Percentiles rank a stretch among this genome's conserved stretches.
Conservation (phyloP, 176 grass and related monocot species). For the Coix lacrymajobi region DNA sequence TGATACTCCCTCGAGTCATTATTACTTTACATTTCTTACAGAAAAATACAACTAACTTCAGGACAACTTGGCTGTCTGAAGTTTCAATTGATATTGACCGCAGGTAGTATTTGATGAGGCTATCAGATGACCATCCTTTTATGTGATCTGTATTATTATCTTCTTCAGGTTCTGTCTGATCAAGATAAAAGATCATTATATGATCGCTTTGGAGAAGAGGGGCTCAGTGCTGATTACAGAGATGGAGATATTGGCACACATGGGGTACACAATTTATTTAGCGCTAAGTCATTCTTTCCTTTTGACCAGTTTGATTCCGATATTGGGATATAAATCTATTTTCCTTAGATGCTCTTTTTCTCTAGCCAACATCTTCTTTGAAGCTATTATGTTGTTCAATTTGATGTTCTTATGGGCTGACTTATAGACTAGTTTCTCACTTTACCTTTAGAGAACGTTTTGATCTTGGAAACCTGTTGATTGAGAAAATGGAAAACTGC, state of each 20-base stretch:
- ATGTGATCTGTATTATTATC: slow-evolving; percentile 7
- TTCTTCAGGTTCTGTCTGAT: slow-evolving; percentile 75
- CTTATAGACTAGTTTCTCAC: slow-evolving; percentile 11
- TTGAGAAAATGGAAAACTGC: background rate
- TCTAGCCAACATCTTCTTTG: background rate
- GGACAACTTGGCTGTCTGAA: background rate
- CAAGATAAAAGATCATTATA: slow-evolving; percentile 83
- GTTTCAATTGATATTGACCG: background rate
- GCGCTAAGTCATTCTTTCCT: background rate
- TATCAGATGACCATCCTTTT: slow-evolving; percentile 12
- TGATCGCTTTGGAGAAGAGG: slow-evolving; percentile 72
- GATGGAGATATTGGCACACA: slow-evolving; percentile 37
- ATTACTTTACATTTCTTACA: background rate
- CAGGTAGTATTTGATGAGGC: background rate
- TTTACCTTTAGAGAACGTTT: background rate
- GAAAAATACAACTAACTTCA: background rate
- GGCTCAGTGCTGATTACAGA: slow-evolving; percentile 38
- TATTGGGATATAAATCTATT: background rate
- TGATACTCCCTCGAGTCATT: background rate
- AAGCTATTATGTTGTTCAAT: background rate
- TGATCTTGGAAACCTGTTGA: background rate
- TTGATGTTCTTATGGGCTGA: background rate
- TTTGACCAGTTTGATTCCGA: background rate
- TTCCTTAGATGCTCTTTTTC: background rate
- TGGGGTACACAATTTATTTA: slow-evolving; percentile 45